These are phyloP conservation scores for Magnaporthiopsis incrustans DNA, from an alignment of 2,329 filamentous ascomycete species.

Conservation along the genomic window DNA sequence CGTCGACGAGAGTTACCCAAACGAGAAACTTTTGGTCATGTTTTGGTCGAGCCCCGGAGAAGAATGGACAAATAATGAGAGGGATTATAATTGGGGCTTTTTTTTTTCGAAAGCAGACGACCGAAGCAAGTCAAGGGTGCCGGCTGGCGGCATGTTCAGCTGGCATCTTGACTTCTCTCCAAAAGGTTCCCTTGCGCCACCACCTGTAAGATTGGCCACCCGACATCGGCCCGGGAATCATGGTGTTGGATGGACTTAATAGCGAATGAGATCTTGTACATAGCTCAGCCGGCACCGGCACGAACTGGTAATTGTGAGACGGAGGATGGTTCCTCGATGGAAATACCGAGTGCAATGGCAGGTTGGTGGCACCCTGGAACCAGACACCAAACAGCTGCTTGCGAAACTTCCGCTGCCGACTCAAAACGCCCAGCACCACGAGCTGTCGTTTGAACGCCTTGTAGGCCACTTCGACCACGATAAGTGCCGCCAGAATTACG, in stretches of 20 bases:
- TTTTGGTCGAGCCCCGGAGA: background rate
- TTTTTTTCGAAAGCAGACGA: background rate
- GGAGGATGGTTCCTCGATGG: too few species aligned
- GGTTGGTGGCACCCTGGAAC: too few species aligned
- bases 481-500: constrained; percentile 49
- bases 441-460: constrained; percentile 39
- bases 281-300: too few species aligned
- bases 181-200: background rate
- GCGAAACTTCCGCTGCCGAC: constrained; percentile 5
- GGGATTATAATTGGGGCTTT: background rate
- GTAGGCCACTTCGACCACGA: constrained; percentile 57
- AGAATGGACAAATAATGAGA: background rate
- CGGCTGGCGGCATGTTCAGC: too few species aligned
- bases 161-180: background rate
- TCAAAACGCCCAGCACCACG: constrained; percentile 38
- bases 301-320: too few species aligned
- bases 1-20: background rate
- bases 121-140: too few species aligned
- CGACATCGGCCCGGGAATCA: background rate
- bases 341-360: too few species aligned
- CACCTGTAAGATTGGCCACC: background rate
- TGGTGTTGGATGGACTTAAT: background rate
- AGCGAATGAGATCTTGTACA: too few species aligned
- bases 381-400: background rate
- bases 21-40: background rate